Conservation (phyloP, 2,329 filamentous ascomycete genomes). For the Hymenoscyphus fraxineus region DNA sequence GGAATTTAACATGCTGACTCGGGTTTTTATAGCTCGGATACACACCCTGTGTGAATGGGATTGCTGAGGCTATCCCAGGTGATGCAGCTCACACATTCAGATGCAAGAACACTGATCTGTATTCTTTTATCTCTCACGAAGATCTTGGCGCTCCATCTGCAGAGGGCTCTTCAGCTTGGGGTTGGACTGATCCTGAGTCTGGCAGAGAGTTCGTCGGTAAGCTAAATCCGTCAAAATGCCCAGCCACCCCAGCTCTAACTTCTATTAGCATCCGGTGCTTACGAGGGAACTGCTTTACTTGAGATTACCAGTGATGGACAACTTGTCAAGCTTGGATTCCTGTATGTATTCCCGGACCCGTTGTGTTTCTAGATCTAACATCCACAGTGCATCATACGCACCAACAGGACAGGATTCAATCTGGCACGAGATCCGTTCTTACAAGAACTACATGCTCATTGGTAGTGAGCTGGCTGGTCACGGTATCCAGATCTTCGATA, state of each 20-base stretch:
- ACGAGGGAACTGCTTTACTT: constrained; percentile 48
- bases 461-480: constrained; percentile 42
- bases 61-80: constrained; percentile 15
- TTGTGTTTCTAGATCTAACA: not conserved
- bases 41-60: constrained; percentile 14
- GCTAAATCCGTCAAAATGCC: too few species aligned
- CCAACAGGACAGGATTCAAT: constrained; percentile 21
- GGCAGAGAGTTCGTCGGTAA: constrained; percentile 43
- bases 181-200: constrained; percentile 44
- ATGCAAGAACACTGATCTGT: constrained; percentile 51
- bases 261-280: constrained; percentile 40
- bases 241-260: too few species aligned
- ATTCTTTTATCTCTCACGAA: constrained; percentile 52
- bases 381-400: constrained; percentile 14
- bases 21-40: constrained; percentile 11
- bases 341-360: constrained; percentile 39
- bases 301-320: constrained; percentile 44
- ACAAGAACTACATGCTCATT: constrained; percentile 38
- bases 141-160: constrained; percentile 46
- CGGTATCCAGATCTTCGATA: constrained; percentile 53
- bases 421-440: constrained; percentile 39
- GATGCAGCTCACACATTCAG: constrained; percentile 31
- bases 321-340: constrained; percentile 45
- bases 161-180: constrained; percentile 33
- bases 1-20: constrained; percentile 7